Evolutionary conservation across 164 flowering plant species (phyloP).

Genomic region (Warburgia ugandensis): DNA sequence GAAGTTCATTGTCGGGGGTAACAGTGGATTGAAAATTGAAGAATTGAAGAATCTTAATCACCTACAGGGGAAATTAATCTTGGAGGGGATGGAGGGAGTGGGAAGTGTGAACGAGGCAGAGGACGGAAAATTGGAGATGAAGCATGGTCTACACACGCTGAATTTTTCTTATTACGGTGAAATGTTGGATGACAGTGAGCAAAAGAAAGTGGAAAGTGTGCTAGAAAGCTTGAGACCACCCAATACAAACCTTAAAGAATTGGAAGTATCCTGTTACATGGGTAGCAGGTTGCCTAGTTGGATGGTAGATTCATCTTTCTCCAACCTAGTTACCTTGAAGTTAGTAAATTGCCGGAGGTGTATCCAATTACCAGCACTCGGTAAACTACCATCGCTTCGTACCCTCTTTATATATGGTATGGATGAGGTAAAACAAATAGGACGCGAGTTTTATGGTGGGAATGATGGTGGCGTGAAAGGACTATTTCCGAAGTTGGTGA

Average conservation of each 20-base stretch:
- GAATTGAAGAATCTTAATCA: neutral
- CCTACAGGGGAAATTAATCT: neutral
- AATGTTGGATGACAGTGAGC: neutral
- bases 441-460: neutral
- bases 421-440: neutral
- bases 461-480: neutral
- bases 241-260: neutral
- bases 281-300: neutral
- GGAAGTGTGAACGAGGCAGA: neutral
- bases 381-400: neutral
- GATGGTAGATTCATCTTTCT: neutral
- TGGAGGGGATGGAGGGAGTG: neutral
- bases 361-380: too few relatives aligned
- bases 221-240: neutral
- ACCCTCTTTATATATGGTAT: too few relatives aligned
- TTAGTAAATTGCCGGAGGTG: too few relatives aligned
- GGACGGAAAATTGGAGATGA: neutral
- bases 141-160: too few relatives aligned
- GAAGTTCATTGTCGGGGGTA: too few relatives aligned
- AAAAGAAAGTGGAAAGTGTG: neutral
- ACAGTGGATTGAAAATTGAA: too few relatives aligned
- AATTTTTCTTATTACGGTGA: neutral
- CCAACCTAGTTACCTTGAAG: too few relatives aligned
- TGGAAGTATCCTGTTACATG: neutral
- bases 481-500: neutral